These are phyloP conservation scores for Mortierella sp. DNA, from an alignment of 371 early-diverging fungal genomes.

Conservation along the genomic window DNA sequence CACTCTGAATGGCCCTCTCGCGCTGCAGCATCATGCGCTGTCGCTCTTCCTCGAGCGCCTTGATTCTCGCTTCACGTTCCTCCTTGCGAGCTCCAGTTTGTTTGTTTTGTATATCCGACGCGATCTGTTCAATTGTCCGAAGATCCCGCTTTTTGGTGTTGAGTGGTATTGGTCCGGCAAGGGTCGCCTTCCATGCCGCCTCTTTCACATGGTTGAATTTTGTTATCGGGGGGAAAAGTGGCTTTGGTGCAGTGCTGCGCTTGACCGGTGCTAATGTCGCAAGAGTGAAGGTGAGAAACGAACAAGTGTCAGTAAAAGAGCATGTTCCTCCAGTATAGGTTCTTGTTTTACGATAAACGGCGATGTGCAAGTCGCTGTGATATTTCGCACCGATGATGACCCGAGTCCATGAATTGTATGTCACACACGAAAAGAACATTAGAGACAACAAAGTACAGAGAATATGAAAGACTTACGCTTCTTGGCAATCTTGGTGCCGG, in stretches of 20 bases:
- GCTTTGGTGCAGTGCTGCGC: conserved; percentile 22
- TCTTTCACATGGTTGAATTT: conserved; percentile 36
- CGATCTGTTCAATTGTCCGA: conserved; percentile 33
- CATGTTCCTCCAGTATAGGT: background rate
- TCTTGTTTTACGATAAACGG: background rate
- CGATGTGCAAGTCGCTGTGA: background rate
- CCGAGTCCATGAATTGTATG: too few relatives aligned
- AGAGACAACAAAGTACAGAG: background rate
- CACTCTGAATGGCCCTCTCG: conserved; percentile 38
- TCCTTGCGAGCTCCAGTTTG: conserved; percentile 23
- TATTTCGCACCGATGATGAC: too few relatives aligned
- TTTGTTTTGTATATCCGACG: conserved; percentile 23
- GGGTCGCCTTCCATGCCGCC: conserved; percentile 42
- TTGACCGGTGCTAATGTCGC: conserved; percentile 29
- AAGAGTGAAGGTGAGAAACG: background rate
- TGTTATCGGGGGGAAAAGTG: conserved; percentile 31
- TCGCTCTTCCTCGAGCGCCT: conserved; percentile 40
- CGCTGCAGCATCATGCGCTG: conserved; percentile 34
- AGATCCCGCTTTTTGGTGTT: conserved; percentile 43
- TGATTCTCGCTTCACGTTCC: conserved; percentile 36
- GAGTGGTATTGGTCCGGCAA: conserved; percentile 40
- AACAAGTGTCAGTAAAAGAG: background rate
- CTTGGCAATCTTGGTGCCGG: conserved; percentile 37
- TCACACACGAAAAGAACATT: background rate
- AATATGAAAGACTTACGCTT: conserved; percentile 15